Evolutionary conservation across 495 filamentous ascomycete species (phyloP).

Genomic region (Lophiotrema nucula): DNA sequence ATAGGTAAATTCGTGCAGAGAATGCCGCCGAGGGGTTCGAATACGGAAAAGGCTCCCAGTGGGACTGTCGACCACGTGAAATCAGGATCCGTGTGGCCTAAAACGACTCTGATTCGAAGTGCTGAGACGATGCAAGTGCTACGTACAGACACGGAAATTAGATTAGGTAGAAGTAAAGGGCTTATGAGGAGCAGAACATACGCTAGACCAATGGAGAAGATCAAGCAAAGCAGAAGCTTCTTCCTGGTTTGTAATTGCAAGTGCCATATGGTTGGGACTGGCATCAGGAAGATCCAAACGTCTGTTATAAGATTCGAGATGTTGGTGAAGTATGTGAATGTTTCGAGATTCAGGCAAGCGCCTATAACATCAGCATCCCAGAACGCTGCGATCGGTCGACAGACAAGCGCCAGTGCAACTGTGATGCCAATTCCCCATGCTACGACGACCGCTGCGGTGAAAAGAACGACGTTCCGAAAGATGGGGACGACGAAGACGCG

Average conservation of each 20-base stretch:
- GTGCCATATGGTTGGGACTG: slow-evolving; percentile 55
- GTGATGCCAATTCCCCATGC: slow-evolving; percentile 30
- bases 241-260: slow-evolving; percentile 51
- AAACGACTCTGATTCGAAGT: slow-evolving; percentile 43
- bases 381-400: slow-evolving; percentile 22
- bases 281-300: slow-evolving; percentile 54
- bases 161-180: no score
- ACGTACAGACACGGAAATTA: no score
- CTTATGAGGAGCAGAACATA: slow-evolving; percentile 25
- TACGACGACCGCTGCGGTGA: slow-evolving; percentile 23
- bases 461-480: slow-evolving; percentile 25
- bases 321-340: slow-evolving; percentile 33
- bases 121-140: slow-evolving; percentile 46
- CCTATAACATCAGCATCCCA: slow-evolving; percentile 28
- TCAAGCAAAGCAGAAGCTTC: slow-evolving; percentile 43
- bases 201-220: slow-evolving; percentile 47
- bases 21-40: slow-evolving; percentile 48
- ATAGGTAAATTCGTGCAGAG: slow-evolving; percentile 49
- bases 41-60: slow-evolving; percentile 45
- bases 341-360: slow-evolving; percentile 21
- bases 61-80: slow-evolving; percentile 47
- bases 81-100: slow-evolving; percentile 44
- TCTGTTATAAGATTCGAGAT: slow-evolving; percentile 45
- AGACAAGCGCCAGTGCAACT: slow-evolving; percentile 17
- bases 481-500: slow-evolving; percentile 25